phyloP scores from a whole-genome alignment of 192 early-diverging fungal species.

The Linnemannia zychae region DNA sequence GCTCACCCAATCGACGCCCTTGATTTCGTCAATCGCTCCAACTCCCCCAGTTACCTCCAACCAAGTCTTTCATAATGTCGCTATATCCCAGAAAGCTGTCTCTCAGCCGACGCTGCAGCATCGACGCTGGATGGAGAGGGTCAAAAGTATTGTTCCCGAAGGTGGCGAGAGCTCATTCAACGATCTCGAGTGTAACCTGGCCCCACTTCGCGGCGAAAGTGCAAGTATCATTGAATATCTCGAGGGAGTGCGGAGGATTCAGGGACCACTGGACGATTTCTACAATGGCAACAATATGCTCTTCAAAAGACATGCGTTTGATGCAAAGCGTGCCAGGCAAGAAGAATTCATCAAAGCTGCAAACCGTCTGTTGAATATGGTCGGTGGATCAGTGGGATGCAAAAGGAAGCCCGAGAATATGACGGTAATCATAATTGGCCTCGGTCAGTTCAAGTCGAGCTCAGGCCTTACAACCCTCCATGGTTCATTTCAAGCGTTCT shows the following conservation, averaged over 20 bases:
- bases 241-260: neutral
- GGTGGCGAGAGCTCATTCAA: neutral
- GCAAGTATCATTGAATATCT: conserved; percentile 5
- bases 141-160: neutral
- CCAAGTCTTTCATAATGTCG: neutral
- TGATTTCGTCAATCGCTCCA: neutral
- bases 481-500: neutral
- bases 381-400: neutral
- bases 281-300: neutral
- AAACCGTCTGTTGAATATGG: neutral
- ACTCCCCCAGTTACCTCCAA: neutral
- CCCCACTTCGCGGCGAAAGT: conserved; percentile 2
- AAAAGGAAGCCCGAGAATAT: neutral
- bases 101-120: neutral
- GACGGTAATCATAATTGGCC: conserved; percentile 1
- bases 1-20: neutral
- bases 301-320: neutral
- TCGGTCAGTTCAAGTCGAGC: neutral
- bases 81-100: conserved; percentile 1
- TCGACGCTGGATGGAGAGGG: conserved; percentile 11
- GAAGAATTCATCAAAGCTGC: neutral
- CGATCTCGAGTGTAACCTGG: conserved; percentile 9
- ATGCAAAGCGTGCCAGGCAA: neutral
- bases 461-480: neutral
- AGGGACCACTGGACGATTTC: conserved; percentile 6